Evolutionary conservation across 768 basidiomycete genomes (phyloP), one percentile per base, ranked within the genome.

Genomic region (Tricholoma flavovirens): DNA sequence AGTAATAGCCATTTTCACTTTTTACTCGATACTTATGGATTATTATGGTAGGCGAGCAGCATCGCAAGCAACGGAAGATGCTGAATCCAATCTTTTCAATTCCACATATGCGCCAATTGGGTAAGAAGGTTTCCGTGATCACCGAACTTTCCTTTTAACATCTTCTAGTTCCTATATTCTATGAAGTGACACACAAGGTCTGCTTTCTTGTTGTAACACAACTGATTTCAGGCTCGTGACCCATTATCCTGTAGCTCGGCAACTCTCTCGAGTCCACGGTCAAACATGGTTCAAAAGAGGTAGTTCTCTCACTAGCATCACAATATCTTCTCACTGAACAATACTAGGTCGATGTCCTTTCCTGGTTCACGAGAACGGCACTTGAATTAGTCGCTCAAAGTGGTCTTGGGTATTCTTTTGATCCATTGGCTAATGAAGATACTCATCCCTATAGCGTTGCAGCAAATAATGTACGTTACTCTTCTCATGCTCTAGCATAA

Each of bases 1-100:
- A n/a, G 42, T 24, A 3, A 6, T 19, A 40, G 21, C 19, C 12
- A 3, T 14, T 4, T 24, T 10, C 6, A 4, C 9, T 45, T 45
- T 22, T 24, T 2, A 24, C 22, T 45, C 4, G 10, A 24, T 10
- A 45, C 10, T 24, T 24, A 45, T 6, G 11, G 11, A 11, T 22
- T 26, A 26, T 5, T 45, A 24, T 45, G 11, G 7, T 26, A 61
- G 61, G 62, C 32, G 58, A 64, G 40, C 51, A 54, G 14, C 64
- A 66, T 51, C 56, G 54, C 29, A 64, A 49, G 43, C 73, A 74
- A 54, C 59, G 73, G 17, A 74, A 72, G 56, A 63, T 75, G 60
- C 51, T 75, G n/a, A 73, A 72, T 56, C 73, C 73, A 4, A 69
- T 72, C 5, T 75, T 75, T 54, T 73, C 73, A 6, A 66, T 63